phyloP scores from a whole-genome alignment of 2,329 filamentous ascomycete genomes.

The Sporothrix brunneoviolacea region DNA sequence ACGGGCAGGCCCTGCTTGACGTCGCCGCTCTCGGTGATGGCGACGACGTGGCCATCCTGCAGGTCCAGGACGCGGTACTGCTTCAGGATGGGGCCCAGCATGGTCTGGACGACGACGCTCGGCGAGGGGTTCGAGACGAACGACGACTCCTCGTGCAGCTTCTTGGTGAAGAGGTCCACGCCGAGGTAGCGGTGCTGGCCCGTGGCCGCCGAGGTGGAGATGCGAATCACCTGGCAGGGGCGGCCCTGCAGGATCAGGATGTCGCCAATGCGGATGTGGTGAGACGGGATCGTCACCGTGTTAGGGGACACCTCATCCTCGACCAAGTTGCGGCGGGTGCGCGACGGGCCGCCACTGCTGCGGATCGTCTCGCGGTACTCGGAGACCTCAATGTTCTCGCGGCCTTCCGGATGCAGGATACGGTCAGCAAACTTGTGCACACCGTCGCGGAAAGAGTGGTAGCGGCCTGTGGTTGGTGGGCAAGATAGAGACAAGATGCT shows the following conservation, averaged over 20 bases:
- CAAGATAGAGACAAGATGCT: background rate
- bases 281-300: conserved; percentile 96
- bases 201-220: conserved; percentile 95
- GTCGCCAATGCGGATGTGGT: conserved; percentile 99
- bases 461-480: conserved; percentile 38
- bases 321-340: conserved; percentile 24
- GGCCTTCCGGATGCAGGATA: conserved; percentile 41
- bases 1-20: conserved; percentile 94
- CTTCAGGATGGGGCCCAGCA: conserved; percentile 99
- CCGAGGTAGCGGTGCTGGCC: conserved; percentile 99
- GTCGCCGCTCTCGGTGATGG: conserved; percentile 98
- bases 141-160: conserved; percentile 96
- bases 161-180: conserved; percentile 99
- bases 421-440: conserved; percentile 53
- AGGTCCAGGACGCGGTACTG: conserved; percentile 99
- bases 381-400: conserved; percentile 43
- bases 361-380: conserved; percentile 37
- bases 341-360: conserved; percentile 22
- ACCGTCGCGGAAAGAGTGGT: conserved; percentile 52
- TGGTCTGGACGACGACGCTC: conserved; percentile 97
- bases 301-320: conserved; percentile 48
- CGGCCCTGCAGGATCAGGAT: conserved; percentile 98
- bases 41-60: conserved; percentile 74
- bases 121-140: conserved; percentile 96
- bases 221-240: conserved; percentile 99